Percentiles rank a stretch among this genome's conserved stretches.
These are phyloP conservation scores for Fusarium sp. DNA, from an alignment of 2,329 filamentous ascomycete genomes.

Conservation along the genomic window DNA sequence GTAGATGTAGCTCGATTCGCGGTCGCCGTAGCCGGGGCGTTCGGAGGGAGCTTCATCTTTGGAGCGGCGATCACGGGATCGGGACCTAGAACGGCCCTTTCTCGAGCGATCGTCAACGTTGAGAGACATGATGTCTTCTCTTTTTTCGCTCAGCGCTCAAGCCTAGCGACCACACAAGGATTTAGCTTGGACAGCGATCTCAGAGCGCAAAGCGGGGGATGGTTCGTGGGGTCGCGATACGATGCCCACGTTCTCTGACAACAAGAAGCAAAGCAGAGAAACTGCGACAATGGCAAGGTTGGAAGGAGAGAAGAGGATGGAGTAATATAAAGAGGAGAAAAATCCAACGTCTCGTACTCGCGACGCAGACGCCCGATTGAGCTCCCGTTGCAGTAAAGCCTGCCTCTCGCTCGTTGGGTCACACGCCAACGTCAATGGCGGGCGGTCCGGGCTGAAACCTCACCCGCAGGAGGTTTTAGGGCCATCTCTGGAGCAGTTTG, in stretches of 20 bases:
- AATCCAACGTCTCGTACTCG: slow-evolving; percentile 4
- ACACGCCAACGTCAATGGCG: slow-evolving; percentile 25
- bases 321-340: slow-evolving; percentile 12
- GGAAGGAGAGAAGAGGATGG: background rate
- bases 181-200: slow-evolving; percentile 6
- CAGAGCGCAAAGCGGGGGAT: slow-evolving; percentile 23
- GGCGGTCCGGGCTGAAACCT: slow-evolving; percentile 41
- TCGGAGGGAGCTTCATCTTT: slow-evolving; percentile 48
- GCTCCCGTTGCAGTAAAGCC: slow-evolving; percentile 2
- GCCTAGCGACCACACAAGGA: slow-evolving; percentile 12
- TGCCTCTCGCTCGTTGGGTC: background rate
- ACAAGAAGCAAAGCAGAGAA: background rate
- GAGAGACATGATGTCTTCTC: slow-evolving; percentile 60
- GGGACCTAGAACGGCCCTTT: slow-evolving; percentile 62
- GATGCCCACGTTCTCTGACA: background rate
- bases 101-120: slow-evolving; percentile 59
- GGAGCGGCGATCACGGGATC: slow-evolving; percentile 53
- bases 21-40: slow-evolving; percentile 52
- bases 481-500: slow-evolving; percentile 17
- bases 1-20: slow-evolving; percentile 57
- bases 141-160: slow-evolving; percentile 10
- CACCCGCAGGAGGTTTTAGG: slow-evolving; percentile 36
- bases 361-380: slow-evolving; percentile 19
- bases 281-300: background rate
- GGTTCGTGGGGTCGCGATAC: slow-evolving; percentile 8